Evolutionary conservation across 176 grass and related monocot genomes (phyloP), one percentile per base, ranked within the genome.

Genomic region (Triticum monococcum): DNA sequence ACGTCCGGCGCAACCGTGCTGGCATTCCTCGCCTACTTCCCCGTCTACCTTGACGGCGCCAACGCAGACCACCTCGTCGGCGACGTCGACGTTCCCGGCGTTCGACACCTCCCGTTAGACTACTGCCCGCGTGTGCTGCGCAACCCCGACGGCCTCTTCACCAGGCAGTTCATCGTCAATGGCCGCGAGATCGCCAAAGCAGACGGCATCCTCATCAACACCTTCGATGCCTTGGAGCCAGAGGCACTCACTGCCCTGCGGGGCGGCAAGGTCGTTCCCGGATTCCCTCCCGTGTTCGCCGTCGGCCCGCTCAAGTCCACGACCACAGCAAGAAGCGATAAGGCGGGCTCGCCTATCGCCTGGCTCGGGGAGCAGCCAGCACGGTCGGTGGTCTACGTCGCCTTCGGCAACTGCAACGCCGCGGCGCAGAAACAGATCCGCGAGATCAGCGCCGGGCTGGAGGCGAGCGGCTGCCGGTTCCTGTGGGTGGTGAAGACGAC

Each of bases 401-500:
- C 88, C 81, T 97, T 97, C 73, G 95, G 95, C 8, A 97, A 83
- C 88, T 90, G 90, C 0, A 84, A 31, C 20, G 73, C 75, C 3
- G 90, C 86, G 30, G 63, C 68, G 11, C 76, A 0, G 0, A 88
- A 90, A 0, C 92, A 94, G 75, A 68, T 86, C n/a, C 84, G 60
- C 18, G 90, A 97, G 89, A 62, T 97, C 5, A 88, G 67, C 18
- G 56, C 68, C 2, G 95, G 95, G 33, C 73, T 91, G 73, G 90
- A 97, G 79, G 81, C 35, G 0, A 94, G 92, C 32, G 81, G 86
- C 24, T 84, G 14, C 60, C 85, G 46, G n/a, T 97, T 97, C 83
- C 68, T 97, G 11, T 97, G 95, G 92, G 68, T 97, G 35, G 59
- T 94, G 12, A 94, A 94, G 86, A 94, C 84, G 0, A 89, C 75